These are phyloP conservation scores for Xylariales sp. DNA, from an alignment of 2,329 filamentous ascomycete species.

Conservation along the genomic window DNA sequence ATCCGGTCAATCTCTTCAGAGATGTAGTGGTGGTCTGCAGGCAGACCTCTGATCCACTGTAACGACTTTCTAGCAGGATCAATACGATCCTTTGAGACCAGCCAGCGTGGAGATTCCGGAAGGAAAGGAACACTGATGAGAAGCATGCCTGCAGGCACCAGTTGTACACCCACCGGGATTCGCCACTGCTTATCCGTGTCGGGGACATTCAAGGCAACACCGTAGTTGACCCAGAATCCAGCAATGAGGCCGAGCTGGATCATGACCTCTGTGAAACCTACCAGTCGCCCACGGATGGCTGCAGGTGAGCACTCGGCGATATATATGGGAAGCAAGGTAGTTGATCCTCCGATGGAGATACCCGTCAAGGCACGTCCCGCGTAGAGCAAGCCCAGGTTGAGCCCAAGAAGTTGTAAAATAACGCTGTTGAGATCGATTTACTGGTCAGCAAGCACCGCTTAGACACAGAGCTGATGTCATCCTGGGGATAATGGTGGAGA, in stretches of 20 bases:
- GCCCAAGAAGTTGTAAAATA: too few species aligned
- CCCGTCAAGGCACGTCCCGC: slow-evolving; percentile 48
- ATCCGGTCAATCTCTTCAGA: slow-evolving; percentile 21
- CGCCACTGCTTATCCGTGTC: slow-evolving; percentile 39
- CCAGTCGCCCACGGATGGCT: slow-evolving; percentile 48
- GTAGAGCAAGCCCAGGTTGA: slow-evolving; percentile 51
- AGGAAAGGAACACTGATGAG: slow-evolving; percentile 43
- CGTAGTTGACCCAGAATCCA: slow-evolving; percentile 45
- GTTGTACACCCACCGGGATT: slow-evolving; percentile 48
- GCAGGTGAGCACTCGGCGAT: slow-evolving; percentile 43
- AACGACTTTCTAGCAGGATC: too few species aligned
- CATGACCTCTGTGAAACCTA: slow-evolving; percentile 51
- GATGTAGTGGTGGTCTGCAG: slow-evolving; percentile 22
- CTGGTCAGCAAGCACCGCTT: slow-evolving; percentile 42
- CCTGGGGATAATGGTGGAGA: too few species aligned
- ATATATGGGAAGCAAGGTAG: slow-evolving; percentile 42
- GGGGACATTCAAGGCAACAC: slow-evolving; percentile 27
- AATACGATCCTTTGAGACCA: too few species aligned
- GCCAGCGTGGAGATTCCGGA: slow-evolving; percentile 56
- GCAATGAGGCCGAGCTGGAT: slow-evolving; percentile 47
- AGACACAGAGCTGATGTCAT: too few species aligned
- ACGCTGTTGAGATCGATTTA: slow-evolving; percentile 54
- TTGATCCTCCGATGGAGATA: slow-evolving; percentile 34
- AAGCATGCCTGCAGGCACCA: slow-evolving; percentile 49
- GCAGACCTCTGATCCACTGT: too few species aligned